Conservation (phyloP, 2,329 filamentous ascomycete genomes). For the Raffaelea ambrosiae region DNA sequence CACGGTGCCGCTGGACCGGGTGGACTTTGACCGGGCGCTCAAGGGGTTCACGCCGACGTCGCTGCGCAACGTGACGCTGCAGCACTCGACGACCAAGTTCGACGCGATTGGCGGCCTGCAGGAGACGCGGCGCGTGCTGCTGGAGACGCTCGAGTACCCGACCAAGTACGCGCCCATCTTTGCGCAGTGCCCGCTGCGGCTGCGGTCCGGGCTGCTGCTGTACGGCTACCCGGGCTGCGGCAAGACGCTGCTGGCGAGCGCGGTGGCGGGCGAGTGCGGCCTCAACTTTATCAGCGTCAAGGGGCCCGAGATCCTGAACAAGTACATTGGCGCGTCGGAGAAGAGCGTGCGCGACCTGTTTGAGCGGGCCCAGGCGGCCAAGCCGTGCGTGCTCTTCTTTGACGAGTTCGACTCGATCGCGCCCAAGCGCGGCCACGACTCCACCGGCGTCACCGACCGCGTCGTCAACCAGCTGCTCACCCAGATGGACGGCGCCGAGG, state of each 20-base stretch:
- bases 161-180: slow-evolving; percentile 98
- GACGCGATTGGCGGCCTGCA: slow-evolving; percentile 82
- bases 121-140: slow-evolving; percentile 78
- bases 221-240: slow-evolving; percentile 96
- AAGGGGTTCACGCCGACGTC: slow-evolving; percentile 93
- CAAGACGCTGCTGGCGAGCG: slow-evolving; percentile 90
- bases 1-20: slow-evolving; percentile 55
- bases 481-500: slow-evolving; percentile 98
- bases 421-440: slow-evolving; percentile 93
- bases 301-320: slow-evolving; percentile 95
- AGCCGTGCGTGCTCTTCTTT: slow-evolving; percentile 93
- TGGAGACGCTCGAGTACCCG: slow-evolving; percentile 93
- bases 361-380: slow-evolving; percentile 80
- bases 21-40: slow-evolving; percentile 77
- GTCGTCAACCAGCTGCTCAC: slow-evolving; percentile 98
- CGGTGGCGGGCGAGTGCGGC: slow-evolving; percentile 94
- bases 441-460: slow-evolving; percentile 94
- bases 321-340: slow-evolving; percentile 96
- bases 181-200: slow-evolving; percentile 85
- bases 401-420: slow-evolving; percentile 98
- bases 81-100: slow-evolving; percentile 88
- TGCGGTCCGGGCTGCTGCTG: slow-evolving; percentile 84
- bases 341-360: slow-evolving; percentile 95
- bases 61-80: slow-evolving; percentile 85
- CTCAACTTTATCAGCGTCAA: slow-evolving; percentile 99